phyloP scores from a whole-genome alignment of 495 filamentous ascomycete species.

The Hypoxylon rickii region DNA sequence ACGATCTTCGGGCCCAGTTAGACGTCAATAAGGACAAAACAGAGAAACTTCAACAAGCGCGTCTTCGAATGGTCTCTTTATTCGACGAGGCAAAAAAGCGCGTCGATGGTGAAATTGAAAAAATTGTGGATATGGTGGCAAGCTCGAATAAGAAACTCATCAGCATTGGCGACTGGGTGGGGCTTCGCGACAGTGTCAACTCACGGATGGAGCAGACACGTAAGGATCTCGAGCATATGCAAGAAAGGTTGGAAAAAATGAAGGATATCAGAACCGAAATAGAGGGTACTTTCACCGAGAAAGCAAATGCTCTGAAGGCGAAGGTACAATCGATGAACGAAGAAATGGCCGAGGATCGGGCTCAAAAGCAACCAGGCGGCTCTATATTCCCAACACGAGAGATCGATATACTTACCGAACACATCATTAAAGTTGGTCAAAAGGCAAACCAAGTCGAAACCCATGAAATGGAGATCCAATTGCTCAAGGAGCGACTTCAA shows the following conservation, averaged over 20 bases:
- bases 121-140: conserved; percentile 24
- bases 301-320: too few relatives aligned
- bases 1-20: conserved; percentile 32
- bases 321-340: too few relatives aligned
- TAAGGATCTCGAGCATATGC: too few relatives aligned
- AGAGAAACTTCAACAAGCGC: conserved; percentile 40
- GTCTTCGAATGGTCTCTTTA: conserved; percentile 39
- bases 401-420: conserved; percentile 45
- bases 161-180: too few relatives aligned
- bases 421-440: conserved; percentile 43
- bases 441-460: conserved; percentile 47
- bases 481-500: conserved; percentile 43
- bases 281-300: too few relatives aligned
- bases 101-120: conserved; percentile 34
- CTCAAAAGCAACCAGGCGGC: conserved; percentile 2
- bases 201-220: conserved; percentile 3
- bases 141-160: too few relatives aligned
- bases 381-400: conserved; percentile 37
- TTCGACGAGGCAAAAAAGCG: conserved; percentile 36
- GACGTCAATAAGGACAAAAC: conserved; percentile 39
- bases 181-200: conserved; percentile 8
- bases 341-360: too few relatives aligned
- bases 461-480: conserved; percentile 47
- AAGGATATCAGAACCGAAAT: too few relatives aligned
- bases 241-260: not conserved